Evolutionary conservation across 768 basidiomycete species (phyloP), one percentile per base, ranked within the genome.

Genomic region (Russula griseocarnosa): DNA sequence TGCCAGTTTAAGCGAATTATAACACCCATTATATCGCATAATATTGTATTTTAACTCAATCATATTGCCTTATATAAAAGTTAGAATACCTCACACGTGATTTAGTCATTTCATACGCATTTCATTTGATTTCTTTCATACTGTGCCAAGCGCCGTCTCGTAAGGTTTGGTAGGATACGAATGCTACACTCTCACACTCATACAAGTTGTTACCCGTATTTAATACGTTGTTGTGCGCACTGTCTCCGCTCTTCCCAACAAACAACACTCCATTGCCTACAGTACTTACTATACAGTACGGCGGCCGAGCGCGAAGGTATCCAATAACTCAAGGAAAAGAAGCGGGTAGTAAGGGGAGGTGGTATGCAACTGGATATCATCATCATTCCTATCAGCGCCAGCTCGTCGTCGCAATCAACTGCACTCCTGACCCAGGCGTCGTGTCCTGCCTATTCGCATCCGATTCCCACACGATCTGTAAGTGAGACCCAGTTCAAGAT

Each of bases 361-460:
- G 11, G 28, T n/a, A 2, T 13, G 8, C 4, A 24, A 24, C 38
- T 46, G 11, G 28, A 3, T 1, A 11, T 14, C 11, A 24, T n/a
- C 34, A 49, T 49, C 36, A 18, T 56, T 74, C 46, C 11, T 11
- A 47, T 47, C 64, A 83, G 51, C 77, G 75, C 82, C 83, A 84
- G 8, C 76, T 75, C 2, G 78, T 74, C 16, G 70, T 40, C 38
- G 1, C 73, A 30, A 82, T 58, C 1, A 76, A 78, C 65, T 79
- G 76, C 18, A 56, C 50, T 22, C 62, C 65, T 1, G 56, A 58
- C 18, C 36, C 51, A 28, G 70, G 76, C 5, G 79, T 76, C 11
- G 78, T 83, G 3, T 73, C 77, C 47, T 77, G 74, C 44, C 83
- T 76, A 66, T 86, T 84, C 3, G 85, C 84, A 67, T 85, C 83